phyloP scores from a whole-genome alignment of 139 green algal species.

The Ettlia oleoabundans region DNA sequence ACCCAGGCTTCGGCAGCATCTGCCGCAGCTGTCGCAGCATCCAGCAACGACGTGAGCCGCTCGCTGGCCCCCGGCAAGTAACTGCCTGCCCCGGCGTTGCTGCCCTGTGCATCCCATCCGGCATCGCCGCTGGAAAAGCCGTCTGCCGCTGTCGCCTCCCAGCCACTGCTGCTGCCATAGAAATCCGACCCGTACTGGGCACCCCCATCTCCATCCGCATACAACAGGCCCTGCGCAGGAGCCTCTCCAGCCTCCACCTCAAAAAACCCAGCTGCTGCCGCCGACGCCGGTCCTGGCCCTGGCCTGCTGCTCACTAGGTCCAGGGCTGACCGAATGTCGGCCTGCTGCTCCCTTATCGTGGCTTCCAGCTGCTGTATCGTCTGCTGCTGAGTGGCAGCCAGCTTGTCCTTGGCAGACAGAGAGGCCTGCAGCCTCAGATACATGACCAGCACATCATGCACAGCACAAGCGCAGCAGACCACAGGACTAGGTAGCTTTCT shows the following conservation, averaged over 20 bases:
- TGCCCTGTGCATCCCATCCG: neutral
- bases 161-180: neutral
- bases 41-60: no score
- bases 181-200: neutral
- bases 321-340: constrained; percentile 34
- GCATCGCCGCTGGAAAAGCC: no score
- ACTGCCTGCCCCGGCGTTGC: neutral
- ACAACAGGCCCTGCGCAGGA: neutral
- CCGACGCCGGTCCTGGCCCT: neutral
- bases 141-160: neutral
- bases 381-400: constrained; percentile 4
- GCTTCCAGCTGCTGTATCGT: constrained; percentile 36
- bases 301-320: constrained; percentile 23
- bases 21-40: no score
- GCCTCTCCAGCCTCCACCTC: no score
- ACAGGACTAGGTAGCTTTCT: no score
- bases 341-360: constrained; percentile 36
- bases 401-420: constrained; percentile 9
- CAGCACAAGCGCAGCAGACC: no score
- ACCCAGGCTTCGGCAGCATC: no score
- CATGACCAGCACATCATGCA: neutral
- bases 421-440: neutral
- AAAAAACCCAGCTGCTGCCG: neutral
- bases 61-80: neutral
- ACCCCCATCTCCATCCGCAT: neutral